Percentiles rank a stretch among this genome's conserved stretches.
Conservation (phyloP, 106 monocot genomes). For the Dioscorea alata region DNA sequence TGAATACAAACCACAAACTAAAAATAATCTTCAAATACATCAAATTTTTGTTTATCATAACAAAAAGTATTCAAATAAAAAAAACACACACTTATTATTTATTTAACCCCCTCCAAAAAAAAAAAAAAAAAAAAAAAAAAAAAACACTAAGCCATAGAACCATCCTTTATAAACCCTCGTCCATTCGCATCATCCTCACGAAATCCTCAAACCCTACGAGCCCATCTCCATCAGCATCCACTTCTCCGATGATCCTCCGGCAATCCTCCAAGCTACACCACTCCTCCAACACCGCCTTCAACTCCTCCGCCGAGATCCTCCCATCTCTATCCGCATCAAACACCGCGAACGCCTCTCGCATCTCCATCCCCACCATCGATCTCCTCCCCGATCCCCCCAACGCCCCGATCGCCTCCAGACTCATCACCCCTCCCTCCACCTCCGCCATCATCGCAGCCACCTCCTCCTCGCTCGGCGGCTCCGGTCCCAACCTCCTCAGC, state of each 20-base stretch:
- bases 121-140: too few relatives aligned
- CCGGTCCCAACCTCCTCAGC: slow-evolving; percentile 44
- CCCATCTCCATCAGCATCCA: slow-evolving; percentile 49
- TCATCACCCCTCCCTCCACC: slow-evolving; percentile 10
- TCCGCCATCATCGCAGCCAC: slow-evolving; percentile 17
- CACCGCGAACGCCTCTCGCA: slow-evolving; percentile 38
- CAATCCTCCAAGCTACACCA: slow-evolving; percentile 44
- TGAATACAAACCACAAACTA: too few relatives aligned
- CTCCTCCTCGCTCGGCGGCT: slow-evolving; percentile 27
- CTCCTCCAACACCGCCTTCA: slow-evolving; percentile 25
- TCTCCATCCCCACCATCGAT: slow-evolving; percentile 15
- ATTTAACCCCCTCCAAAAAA: too few relatives aligned
- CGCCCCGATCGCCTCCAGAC: slow-evolving; percentile 9
- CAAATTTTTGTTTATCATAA: too few relatives aligned
- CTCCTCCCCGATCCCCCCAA: background rate
- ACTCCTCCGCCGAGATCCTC: slow-evolving; percentile 69
- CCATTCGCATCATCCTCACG: slow-evolving; percentile 49
- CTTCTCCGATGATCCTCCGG: slow-evolving; percentile 45
- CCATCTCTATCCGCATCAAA: slow-evolving; percentile 59
- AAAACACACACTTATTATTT: too few relatives aligned
- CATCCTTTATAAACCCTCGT: too few relatives aligned
- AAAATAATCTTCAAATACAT: too few relatives aligned
- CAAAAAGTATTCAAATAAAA: too few relatives aligned
- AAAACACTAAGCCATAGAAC: too few relatives aligned
- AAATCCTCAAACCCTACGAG: slow-evolving; percentile 66